A percentile compares a stretch with the other conserved stretches of the same genome.
These are phyloP conservation scores for Neurospora discreta DNA, from an alignment of 495 filamentous ascomycete species.

Conservation along the genomic window DNA sequence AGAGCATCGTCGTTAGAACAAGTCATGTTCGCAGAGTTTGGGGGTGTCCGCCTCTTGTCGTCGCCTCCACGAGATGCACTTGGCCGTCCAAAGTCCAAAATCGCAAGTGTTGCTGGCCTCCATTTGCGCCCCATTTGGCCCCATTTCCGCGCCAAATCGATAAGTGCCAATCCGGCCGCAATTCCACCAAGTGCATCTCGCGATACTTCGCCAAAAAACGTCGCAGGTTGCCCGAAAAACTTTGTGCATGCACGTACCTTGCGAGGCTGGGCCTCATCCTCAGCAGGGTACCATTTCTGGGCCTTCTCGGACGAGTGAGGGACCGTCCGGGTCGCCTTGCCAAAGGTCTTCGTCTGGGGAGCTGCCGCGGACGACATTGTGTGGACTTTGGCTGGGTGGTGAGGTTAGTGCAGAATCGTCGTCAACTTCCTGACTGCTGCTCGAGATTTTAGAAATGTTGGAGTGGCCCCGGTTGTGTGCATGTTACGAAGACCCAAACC, in stretches of 20 bases:
- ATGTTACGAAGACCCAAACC: constrained; percentile 23
- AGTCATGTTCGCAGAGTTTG: background rate
- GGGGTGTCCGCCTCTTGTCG: background rate
- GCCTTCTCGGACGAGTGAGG: constrained; percentile 79
- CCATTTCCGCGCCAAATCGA: background rate
- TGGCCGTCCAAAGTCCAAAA: background rate
- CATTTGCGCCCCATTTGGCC: constrained; percentile 3
- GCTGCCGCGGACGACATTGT: constrained; percentile 54
- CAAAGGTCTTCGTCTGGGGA: constrained; percentile 84
- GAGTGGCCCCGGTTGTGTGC: constrained; percentile 22
- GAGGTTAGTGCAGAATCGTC: constrained; percentile 27
- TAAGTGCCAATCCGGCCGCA: constrained; percentile 1
- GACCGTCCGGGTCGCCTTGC: constrained; percentile 88
- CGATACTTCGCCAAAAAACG: constrained; percentile 1
- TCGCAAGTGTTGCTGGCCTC: background rate
- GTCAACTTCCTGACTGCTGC: constrained; percentile 24
- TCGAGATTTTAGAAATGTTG: constrained; percentile 27
- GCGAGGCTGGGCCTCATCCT: constrained; percentile 81
- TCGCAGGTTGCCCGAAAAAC: background rate
- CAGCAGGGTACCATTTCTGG: constrained; percentile 98
- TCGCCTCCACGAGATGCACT: background rate
- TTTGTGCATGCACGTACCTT: constrained; percentile 57
- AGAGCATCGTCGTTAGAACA: constrained; percentile 16
- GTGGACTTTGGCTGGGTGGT: constrained; percentile 33
- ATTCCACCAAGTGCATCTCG: constrained; percentile 8